A percentile compares a stretch with the other conserved stretches of the same genome.
Conservation (phyloP, 352 stramenopile genomes). For the Globisporangium yorkense region DNA sequence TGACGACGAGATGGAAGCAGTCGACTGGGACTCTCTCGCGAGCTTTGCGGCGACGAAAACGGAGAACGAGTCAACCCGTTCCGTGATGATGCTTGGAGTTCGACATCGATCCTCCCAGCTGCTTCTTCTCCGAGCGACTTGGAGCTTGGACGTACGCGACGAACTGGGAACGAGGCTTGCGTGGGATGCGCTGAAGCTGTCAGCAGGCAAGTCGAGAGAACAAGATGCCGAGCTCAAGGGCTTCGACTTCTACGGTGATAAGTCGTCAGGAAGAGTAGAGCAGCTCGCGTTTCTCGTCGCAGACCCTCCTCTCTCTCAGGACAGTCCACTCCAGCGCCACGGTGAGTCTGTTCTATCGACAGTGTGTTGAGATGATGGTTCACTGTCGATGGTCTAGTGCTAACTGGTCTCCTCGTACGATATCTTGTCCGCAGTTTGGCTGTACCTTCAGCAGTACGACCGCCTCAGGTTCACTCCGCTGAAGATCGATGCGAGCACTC, state of each 20-base stretch:
- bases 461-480: constrained; percentile 21
- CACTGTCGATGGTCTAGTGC: background rate
- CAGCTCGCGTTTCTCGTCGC: constrained; percentile 15
- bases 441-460: constrained; percentile 38
- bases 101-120: constrained; percentile 21
- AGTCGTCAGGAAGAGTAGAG: constrained; percentile 7
- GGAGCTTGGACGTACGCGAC: constrained; percentile 2
- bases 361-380: background rate
- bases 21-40: constrained; percentile 50
- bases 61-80: background rate
- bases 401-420: background rate
- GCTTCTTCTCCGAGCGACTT: constrained; percentile 20
- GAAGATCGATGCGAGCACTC: background rate
- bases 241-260: constrained; percentile 15
- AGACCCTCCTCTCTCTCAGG: background rate
- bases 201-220: background rate
- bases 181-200: constrained; percentile 19
- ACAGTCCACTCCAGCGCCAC: constrained; percentile 3
- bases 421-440: constrained; percentile 19
- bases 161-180: constrained; percentile 11
- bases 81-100: constrained; percentile 25
- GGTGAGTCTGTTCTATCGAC: background rate
- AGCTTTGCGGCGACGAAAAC: constrained; percentile 11
- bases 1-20: constrained; percentile 30
- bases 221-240: background rate